Conservation (phyloP, 306 rosid genomes). For the Dalbergia cochinchinensis region DNA sequence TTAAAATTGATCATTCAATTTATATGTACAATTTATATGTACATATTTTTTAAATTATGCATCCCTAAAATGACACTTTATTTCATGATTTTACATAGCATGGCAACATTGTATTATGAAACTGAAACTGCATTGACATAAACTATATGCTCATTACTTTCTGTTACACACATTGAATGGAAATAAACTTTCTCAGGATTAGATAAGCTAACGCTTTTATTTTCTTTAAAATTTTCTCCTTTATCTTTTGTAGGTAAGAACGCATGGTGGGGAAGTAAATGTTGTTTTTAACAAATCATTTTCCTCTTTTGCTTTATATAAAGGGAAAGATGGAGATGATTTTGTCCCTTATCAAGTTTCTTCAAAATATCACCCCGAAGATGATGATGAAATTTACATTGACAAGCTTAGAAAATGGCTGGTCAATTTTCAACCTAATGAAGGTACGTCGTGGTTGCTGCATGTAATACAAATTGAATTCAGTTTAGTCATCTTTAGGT, state of each 20-base stretch:
- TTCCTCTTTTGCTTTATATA: slow-evolving; percentile 75
- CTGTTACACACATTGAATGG: slow-evolving; percentile 12
- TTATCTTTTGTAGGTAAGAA: slow-evolving; percentile 54
- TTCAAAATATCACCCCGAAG: slow-evolving; percentile 48
- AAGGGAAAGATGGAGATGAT: slow-evolving; percentile 51
- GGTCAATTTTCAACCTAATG: slow-evolving; percentile 49
- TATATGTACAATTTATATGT: too few species aligned
- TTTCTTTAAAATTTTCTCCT: neutral
- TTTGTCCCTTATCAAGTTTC: slow-evolving; percentile 65
- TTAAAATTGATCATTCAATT: neutral
- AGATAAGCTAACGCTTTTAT: neutral
- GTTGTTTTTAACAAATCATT: slow-evolving; percentile 58
- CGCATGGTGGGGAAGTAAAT: slow-evolving; percentile 48
- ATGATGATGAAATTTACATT: slow-evolving; percentile 50
- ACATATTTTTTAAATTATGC: neutral
- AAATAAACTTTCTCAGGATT: neutral
- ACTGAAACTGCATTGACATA: too few species aligned
- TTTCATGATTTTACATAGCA: neutral
- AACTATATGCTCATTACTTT: slow-evolving; percentile 1
- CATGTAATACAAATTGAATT: neutral
- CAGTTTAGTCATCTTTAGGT: neutral
- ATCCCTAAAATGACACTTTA: neutral
- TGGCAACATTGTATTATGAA: too few species aligned
- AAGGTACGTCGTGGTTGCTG: slow-evolving; percentile 56
- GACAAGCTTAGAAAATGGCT: slow-evolving; percentile 69